Evolutionary conservation across 306 rosid genomes (phyloP).

Genomic region (Inga laurina): DNA sequence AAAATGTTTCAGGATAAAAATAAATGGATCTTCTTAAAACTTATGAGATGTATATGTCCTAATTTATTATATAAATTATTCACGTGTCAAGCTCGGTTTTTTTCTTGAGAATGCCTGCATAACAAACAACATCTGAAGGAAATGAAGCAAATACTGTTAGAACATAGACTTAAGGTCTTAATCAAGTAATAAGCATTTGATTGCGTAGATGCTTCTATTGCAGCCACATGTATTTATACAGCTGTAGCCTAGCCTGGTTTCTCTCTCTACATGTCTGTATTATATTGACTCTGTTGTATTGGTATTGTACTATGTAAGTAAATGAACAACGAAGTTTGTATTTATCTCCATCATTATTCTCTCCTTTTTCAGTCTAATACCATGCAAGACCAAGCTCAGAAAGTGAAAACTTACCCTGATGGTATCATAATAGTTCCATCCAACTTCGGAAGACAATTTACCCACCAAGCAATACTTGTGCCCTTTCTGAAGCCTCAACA

Average conservation of each 20-base stretch:
- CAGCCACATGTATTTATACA: no score
- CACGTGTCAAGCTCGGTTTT: neutral
- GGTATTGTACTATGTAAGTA: neutral
- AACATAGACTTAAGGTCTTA: no score
- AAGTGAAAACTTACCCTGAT: slow-evolving; percentile 34
- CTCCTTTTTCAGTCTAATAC: neutral
- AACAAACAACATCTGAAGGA: no score
- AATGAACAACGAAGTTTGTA: neutral
- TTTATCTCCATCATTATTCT: neutral
- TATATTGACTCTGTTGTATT: neutral
- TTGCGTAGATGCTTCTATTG: no score
- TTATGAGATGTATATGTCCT: neutral
- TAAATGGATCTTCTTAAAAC: neutral
- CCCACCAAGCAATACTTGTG: slow-evolving; percentile 54
- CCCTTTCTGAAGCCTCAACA: slow-evolving; percentile 52
- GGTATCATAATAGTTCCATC: slow-evolving; percentile 52
- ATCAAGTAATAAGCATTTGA: no score
- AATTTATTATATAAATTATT: no score
- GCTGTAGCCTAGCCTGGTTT: no score
- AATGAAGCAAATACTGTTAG: no score
- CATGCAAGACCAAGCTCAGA: neutral
- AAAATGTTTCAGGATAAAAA: neutral
- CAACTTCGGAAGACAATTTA: slow-evolving; percentile 48
- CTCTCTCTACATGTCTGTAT: neutral
- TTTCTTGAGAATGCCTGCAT: no score